phyloP scores from a whole-genome alignment of 1,139 yeast species.

The Suhomyces choctaworum region DNA sequence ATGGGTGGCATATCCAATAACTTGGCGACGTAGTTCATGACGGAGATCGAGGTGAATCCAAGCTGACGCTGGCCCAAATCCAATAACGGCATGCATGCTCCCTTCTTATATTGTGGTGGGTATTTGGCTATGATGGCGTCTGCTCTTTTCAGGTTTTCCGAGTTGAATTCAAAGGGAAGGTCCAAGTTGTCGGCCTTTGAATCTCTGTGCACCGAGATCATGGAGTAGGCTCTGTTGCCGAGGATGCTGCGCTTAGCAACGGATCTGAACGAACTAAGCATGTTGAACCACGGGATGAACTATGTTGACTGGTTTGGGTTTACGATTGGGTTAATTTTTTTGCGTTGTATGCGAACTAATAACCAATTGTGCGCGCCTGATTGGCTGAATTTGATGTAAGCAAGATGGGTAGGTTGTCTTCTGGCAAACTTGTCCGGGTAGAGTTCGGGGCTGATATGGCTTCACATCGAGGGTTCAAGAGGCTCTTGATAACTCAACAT shows the following conservation, averaged over 20 bases:
- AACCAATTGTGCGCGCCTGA: constrained; percentile 19
- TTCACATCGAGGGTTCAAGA: too few relatives aligned
- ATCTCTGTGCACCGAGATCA: constrained; percentile 73
- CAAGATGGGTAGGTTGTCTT: too few relatives aligned
- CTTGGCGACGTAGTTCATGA: constrained; percentile 91
- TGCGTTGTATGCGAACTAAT: constrained; percentile 14
- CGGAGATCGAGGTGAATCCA: constrained; percentile 85
- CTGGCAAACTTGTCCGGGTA: too few relatives aligned
- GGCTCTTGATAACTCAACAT: too few relatives aligned
- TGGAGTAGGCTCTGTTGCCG: constrained; percentile 32
- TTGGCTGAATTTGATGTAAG: constrained; percentile 25
- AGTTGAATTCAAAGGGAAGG: constrained; percentile 70
- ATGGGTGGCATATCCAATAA: constrained; percentile 88
- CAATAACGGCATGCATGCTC: constrained; percentile 84
- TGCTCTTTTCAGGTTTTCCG: constrained; percentile 71
- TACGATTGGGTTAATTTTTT: constrained; percentile 10
- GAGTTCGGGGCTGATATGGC: too few relatives aligned
- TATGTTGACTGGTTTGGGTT: too few relatives aligned
- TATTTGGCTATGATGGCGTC: constrained; percentile 74
- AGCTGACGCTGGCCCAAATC: constrained; percentile 88
- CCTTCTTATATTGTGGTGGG: constrained; percentile 85
- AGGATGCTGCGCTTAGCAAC: constrained; percentile 16
- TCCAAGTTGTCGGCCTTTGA: constrained; percentile 65
- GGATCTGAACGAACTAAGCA: constrained; percentile 17
- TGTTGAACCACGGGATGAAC: too few relatives aligned